Conservation (phyloP, 768 basidiomycete species). For the Mycena rosella region DNA sequence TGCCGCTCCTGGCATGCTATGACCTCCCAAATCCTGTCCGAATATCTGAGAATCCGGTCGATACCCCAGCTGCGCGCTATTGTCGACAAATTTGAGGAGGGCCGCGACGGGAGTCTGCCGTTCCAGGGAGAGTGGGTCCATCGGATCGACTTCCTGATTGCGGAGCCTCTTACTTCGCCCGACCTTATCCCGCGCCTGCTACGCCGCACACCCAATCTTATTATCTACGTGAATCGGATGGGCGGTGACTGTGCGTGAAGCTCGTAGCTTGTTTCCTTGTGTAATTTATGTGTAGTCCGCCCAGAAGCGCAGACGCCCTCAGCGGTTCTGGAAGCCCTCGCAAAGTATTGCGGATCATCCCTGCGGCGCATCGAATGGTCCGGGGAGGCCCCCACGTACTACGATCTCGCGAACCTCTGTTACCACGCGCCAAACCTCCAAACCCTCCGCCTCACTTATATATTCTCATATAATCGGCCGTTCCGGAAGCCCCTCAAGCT, state of each 20-base stretch:
- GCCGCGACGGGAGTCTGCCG: conserved; percentile 37
- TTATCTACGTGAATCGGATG: conserved; percentile 58
- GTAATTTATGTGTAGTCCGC: neutral
- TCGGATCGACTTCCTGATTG: conserved; percentile 57
- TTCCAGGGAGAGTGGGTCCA: conserved; percentile 54
- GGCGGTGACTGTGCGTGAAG: conserved; percentile 30
- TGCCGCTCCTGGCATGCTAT: conserved; percentile 53
- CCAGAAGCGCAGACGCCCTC: conserved; percentile 44
- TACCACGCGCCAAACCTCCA: conserved; percentile 48
- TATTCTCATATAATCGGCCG: conserved; percentile 48
- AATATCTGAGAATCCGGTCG: conserved; percentile 55
- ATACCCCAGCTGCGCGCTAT: conserved; percentile 49
- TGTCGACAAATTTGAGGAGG: conserved; percentile 51
- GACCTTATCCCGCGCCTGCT: conserved; percentile 52
- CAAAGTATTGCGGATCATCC: conserved; percentile 47
- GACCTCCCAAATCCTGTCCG: conserved; percentile 53
- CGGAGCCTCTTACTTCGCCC: conserved; percentile 43
- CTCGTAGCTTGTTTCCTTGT: neutral
- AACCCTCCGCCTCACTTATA: conserved; percentile 57
- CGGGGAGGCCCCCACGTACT: conserved; percentile 57
- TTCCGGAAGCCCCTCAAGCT: conserved; percentile 44
- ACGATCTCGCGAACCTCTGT: conserved; percentile 54
- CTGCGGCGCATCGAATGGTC: conserved; percentile 61
- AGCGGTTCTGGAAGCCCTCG: conserved; percentile 51
- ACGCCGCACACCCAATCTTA: conserved; percentile 56